Evolutionary conservation across 441 rosid genomes (phyloP).

Genomic region (Melastoma candidum): DNA sequence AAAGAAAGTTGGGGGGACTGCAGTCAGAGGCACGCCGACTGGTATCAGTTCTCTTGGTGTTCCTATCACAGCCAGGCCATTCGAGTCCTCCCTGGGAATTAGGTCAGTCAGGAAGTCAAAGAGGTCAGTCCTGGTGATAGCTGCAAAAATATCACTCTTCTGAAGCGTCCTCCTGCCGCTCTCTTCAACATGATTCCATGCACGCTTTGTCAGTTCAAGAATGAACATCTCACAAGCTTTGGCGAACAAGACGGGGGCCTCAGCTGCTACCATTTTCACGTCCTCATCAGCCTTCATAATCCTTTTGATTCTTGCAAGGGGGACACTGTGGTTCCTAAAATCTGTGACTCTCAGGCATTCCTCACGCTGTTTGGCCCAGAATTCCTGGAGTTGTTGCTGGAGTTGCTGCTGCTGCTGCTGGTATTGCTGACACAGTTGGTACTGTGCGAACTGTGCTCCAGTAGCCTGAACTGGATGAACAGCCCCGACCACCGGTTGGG

Average conservation of each 20-base stretch:
- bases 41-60: no score
- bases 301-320: conserved; percentile 10
- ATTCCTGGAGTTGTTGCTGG: conserved; percentile 10
- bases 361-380: conserved; percentile 11
- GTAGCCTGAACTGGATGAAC: no score
- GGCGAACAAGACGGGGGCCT: conserved; percentile 11
- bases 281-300: conserved; percentile 14
- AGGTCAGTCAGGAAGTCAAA: conserved; percentile 11
- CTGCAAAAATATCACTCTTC: conserved; percentile 12
- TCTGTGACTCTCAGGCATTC: conserved; percentile 5
- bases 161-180: conserved; percentile 9
- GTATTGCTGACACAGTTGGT: conserved; percentile 10
- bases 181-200: conserved; percentile 13
- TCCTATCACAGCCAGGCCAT: no score
- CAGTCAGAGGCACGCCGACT: no score
- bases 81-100: conserved; percentile 12
- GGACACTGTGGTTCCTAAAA: conserved; percentile 14
- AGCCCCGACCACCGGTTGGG: no score
- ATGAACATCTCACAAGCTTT: conserved; percentile 14
- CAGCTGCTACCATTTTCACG: conserved; percentile 9
- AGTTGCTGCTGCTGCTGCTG: conserved; percentile 16
- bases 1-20: no score
- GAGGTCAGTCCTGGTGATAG: conserved; percentile 9
- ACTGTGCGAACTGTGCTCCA: background rate
- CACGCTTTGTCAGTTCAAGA: conserved; percentile 10